These are phyloP conservation scores for Chrysochromulina parva DNA, from an alignment of 78 protist species.

Conservation along the genomic window DNA sequence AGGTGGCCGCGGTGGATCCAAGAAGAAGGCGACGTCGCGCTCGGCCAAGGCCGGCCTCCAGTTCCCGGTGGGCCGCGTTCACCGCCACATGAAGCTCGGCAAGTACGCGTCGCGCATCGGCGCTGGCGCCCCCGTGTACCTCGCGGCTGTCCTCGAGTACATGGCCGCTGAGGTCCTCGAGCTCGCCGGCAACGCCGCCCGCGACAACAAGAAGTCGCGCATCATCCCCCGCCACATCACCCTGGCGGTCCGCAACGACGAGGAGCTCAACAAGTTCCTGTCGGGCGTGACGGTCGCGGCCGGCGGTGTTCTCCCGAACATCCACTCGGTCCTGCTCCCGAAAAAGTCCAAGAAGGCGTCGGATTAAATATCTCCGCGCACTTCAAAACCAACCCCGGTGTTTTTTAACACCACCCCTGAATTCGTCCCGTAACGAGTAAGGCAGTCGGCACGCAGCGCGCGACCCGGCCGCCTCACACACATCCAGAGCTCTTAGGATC, in stretches of 20 bases:
- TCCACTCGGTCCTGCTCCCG: background rate
- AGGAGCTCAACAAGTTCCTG: slow-evolving; percentile 36
- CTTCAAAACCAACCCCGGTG: too few relatives aligned
- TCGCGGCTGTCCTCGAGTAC: slow-evolving; percentile 59
- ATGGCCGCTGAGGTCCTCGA: slow-evolving; percentile 59
- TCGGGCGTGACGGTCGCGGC: background rate
- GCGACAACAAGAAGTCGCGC: background rate
- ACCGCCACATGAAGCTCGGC: slow-evolving; percentile 38
- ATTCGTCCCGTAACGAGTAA: too few relatives aligned
- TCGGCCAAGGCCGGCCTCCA: background rate
- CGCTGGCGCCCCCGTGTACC: slow-evolving; percentile 58
- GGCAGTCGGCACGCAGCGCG: too few relatives aligned
- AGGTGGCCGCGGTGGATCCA: slow-evolving; percentile 25
- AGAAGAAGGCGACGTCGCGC: too few relatives aligned
- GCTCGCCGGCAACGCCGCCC: slow-evolving; percentile 68
- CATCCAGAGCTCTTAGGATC: too few relatives aligned
- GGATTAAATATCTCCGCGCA: background rate
- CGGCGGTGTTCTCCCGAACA: background rate
- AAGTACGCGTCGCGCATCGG: slow-evolving; percentile 18
- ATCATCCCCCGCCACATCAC: too few relatives aligned
- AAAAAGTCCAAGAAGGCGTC: background rate
- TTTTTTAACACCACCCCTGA: too few relatives aligned
- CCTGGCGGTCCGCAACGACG: slow-evolving; percentile 53
- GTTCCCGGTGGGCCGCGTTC: slow-evolving; percentile 62
- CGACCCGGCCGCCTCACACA: too few relatives aligned